A percentile compares a stretch with the other conserved stretches of the same genome.
These are phyloP conservation scores for Castanospermum australe DNA, from an alignment of 306 rosid species.

Conservation along the genomic window DNA sequence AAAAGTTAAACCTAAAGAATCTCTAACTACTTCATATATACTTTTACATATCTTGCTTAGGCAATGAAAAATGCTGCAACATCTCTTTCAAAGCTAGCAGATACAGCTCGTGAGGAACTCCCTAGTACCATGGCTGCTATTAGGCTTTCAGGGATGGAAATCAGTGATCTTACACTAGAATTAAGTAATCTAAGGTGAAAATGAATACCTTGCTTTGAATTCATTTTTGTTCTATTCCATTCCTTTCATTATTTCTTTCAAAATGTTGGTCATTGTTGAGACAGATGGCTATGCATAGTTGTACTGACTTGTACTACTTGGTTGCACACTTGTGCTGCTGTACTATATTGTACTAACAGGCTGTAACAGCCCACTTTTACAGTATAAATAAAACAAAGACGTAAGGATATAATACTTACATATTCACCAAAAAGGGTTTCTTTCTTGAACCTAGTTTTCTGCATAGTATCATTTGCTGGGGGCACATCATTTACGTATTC, in stretches of 20 bases:
- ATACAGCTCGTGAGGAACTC: conserved; percentile 90
- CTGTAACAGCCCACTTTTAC: neutral
- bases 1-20: neutral
- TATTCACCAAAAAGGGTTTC: too few species aligned
- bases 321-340: too few species aligned
- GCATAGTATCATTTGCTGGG: too few species aligned
- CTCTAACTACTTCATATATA: conserved; percentile 1
- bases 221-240: neutral
- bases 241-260: conserved; percentile 8
- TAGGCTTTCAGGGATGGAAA: conserved; percentile 97
- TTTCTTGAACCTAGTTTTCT: too few species aligned
- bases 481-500: too few species aligned
- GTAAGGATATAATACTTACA: too few species aligned
- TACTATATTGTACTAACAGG: neutral
- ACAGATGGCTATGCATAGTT: neutral
- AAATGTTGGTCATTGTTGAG: conserved; percentile 1
- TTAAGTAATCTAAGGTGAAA: conserved; percentile 81
- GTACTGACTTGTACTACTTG: conserved; percentile 1
- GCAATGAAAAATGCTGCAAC: conserved; percentile 92
- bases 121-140: conserved; percentile 98
- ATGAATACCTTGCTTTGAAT: conserved; percentile 20
- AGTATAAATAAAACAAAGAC: neutral
- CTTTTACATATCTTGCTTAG: conserved; percentile 32
- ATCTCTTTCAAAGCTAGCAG: conserved; percentile 90
- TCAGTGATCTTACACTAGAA: conserved; percentile 82